Percentiles rank a stretch among this genome's conserved stretches.
phyloP scores from a whole-genome alignment of 257 asterid species.

The Osmanthus fragrans region DNA sequence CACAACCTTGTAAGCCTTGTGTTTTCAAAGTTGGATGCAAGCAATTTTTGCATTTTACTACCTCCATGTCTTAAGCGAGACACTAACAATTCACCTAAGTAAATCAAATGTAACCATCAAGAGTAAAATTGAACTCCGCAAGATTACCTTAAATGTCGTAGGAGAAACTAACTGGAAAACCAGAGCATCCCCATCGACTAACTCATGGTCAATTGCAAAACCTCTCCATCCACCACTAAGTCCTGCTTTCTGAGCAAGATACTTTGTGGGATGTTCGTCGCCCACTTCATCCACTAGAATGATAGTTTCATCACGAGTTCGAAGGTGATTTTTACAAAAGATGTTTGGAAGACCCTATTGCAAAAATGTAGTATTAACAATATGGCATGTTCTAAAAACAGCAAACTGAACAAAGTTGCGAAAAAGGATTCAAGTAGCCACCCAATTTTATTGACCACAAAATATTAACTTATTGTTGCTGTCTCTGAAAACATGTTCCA shows the following conservation, averaged over 20 bases:
- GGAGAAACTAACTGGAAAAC: slow-evolving; percentile 51
- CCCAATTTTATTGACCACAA: no score
- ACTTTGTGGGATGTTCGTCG: slow-evolving; percentile 35
- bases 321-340: slow-evolving; percentile 48
- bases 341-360: slow-evolving; percentile 45
- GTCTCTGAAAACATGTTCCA: not conserved
- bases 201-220: slow-evolving; percentile 44
- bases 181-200: slow-evolving; percentile 55
- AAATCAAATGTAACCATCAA: not conserved
- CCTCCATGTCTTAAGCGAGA: not conserved
- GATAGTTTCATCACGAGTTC: slow-evolving; percentile 38
- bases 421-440: not conserved
- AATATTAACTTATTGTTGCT: not conserved
- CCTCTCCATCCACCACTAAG: slow-evolving; percentile 68
- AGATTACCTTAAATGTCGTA: slow-evolving; percentile 53
- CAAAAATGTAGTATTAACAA: not conserved
- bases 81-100: not conserved
- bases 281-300: slow-evolving; percentile 45
- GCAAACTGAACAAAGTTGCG: not conserved
- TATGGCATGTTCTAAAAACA: not conserved
- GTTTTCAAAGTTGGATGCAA: no score
- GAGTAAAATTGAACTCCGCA: not conserved
- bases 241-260: slow-evolving; percentile 46
- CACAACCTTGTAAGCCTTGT: not conserved
- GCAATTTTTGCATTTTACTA: no score